These are phyloP conservation scores for Suillus tomentosus DNA, from an alignment of 768 basidiomycete species.

Conservation along the genomic window DNA sequence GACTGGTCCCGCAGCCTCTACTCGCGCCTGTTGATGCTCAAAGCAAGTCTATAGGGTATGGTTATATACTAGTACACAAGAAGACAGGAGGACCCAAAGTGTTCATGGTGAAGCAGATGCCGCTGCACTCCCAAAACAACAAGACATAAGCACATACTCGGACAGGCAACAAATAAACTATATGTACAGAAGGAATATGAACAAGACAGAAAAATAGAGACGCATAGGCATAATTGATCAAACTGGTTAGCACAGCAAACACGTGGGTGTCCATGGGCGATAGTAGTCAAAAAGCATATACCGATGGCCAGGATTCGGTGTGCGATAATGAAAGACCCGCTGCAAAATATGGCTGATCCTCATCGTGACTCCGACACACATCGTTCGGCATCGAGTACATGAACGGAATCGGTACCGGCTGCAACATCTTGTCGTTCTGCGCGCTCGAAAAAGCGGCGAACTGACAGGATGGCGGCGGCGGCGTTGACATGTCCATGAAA, in stretches of 20 bases:
- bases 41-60: constrained; percentile 19
- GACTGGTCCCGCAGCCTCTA: neutral
- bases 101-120: constrained; percentile 12
- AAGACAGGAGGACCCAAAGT: constrained; percentile 11
- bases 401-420: constrained; percentile 20
- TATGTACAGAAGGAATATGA: constrained; percentile 9
- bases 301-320: constrained; percentile 13
- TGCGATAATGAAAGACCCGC: neutral
- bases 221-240: constrained; percentile 10
- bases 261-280: neutral
- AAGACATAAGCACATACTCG: constrained; percentile 7
- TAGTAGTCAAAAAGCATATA: constrained; percentile 6
- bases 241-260: neutral
- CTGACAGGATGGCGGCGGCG: constrained; percentile 33
- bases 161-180: neutral
- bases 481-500: constrained; percentile 47
- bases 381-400: constrained; percentile 25
- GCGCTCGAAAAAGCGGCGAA: constrained; percentile 36
- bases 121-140: constrained; percentile 6
- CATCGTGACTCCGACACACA: neutral
- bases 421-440: constrained; percentile 38
- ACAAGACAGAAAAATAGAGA: constrained; percentile 1
- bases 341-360: constrained; percentile 1
- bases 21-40: constrained; percentile 2
- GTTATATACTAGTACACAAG: constrained; percentile 1